Base-by-base conservation (phyloP, 139 green algal genomes). In the Tetradesmus lagerheimii region DNA sequence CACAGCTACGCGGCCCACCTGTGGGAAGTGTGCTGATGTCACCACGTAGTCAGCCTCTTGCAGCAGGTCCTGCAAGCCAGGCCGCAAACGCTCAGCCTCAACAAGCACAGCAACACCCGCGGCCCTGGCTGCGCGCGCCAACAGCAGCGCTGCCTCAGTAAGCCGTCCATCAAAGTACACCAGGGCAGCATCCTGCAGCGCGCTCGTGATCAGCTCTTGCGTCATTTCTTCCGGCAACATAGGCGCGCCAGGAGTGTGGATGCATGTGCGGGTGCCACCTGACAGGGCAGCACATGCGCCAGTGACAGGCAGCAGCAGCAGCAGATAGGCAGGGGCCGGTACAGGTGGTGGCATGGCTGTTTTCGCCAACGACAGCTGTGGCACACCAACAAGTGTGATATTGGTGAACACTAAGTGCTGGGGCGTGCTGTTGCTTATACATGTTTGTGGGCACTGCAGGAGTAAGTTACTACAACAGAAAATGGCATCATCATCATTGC, bases 101-200 rank as follows among this genome's bases (percentile, higher is more conserved):
- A 99, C 97, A 23, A 99, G 90, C 37, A 98, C 92, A 14, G 96
- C 93, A 38, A 97, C 91, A 0, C 88, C 85, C n/a, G 38, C 57
- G 29, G n/a, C 34, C 20, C 92, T 89, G 0, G 97, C 97, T n/a
- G 83, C 92, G 0, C 86, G 62, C 41, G 96, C 97, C 39, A 99
- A 83, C 47, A 94, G 47, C 57, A 99, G 14, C 1, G 98, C 98
- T 5, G 95, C 95, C 83, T 99, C 98, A 6, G 97, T 96, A 3
- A 99, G 94, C 4, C 97, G 92, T 0, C 97, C 97, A 84, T 99
- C 97, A 92, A 99, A 99, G 94, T 98, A 99, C 1, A 97, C 96
- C 0, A 99, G 91, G 1, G 88, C 43, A 0, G 96, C 96, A 25
- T 79, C 89, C 27, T 89, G 43, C 18, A 98, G 86, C 0, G 86